Conservation (phyloP, 192 early-diverging fungal species). For the Coemansia furcata region DNA sequence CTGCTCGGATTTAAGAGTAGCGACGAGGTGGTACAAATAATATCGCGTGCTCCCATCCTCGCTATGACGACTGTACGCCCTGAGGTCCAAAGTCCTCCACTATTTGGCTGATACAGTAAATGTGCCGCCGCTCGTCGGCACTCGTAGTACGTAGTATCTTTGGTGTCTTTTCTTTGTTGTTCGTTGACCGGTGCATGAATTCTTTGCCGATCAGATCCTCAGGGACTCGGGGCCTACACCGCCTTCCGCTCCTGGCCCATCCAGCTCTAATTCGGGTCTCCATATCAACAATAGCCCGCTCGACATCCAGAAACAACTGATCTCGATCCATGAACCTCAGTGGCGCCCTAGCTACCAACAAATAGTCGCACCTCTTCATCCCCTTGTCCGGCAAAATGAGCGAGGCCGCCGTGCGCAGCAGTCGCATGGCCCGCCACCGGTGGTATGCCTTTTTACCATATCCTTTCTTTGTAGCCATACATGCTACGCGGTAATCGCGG, state of each 20-base stretch:
- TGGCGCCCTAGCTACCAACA: constrained; percentile 18
- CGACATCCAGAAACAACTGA: constrained; percentile 26
- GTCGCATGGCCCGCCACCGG: constrained; percentile 31
- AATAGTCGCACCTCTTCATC: constrained; percentile 39
- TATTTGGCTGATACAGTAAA: constrained; percentile 2
- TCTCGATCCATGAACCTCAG: constrained; percentile 36
- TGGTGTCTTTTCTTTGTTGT: not conserved
- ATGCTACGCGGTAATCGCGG: constrained; percentile 44
- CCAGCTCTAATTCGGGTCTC: constrained; percentile 1
- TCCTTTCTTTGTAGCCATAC: constrained; percentile 31
- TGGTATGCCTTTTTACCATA: constrained; percentile 35
- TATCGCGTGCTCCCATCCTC: no score
- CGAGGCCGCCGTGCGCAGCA: constrained; percentile 31
- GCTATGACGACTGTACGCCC: not conserved
- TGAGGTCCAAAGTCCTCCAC: not conserved
- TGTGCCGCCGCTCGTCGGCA: not conserved
- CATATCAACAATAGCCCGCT: constrained; percentile 23
- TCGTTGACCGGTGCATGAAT: not conserved
- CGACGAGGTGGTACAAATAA: not conserved
- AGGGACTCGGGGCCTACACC: not conserved
- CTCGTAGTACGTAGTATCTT: not conserved
- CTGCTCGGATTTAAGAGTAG: not conserved
- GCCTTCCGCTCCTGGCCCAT: not conserved
- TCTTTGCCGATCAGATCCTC: not conserved
- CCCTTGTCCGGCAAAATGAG: constrained; percentile 46